phyloP scores from a whole-genome alignment of 257 asterid genomes.

The Gentiana macrophylla region DNA sequence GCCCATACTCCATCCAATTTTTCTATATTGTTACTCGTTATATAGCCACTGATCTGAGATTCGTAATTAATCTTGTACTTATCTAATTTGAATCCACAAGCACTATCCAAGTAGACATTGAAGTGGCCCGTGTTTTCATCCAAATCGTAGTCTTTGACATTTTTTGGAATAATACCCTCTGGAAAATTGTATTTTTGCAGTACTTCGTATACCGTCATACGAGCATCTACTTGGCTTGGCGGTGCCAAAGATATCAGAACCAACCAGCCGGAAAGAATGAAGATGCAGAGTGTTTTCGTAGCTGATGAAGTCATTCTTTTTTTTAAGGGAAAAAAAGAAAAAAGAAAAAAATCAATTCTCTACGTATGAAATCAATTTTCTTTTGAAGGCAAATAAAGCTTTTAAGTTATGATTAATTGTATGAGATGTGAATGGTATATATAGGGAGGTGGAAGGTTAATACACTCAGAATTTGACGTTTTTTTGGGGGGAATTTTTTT shows the following conservation, averaged over 20 bases:
- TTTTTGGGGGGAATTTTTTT: too few species aligned
- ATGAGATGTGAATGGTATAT: too few species aligned
- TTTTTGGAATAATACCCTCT: conserved; percentile 52
- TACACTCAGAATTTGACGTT: too few species aligned
- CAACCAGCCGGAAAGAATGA: not conserved
- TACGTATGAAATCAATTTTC: too few species aligned
- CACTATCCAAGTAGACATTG: conserved; percentile 27
- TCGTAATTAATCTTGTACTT: conserved; percentile 51
- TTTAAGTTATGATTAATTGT: too few species aligned
- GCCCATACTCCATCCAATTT: conserved; percentile 49
- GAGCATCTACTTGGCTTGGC: not conserved
- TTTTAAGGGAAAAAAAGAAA: too few species aligned
- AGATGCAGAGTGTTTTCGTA: too few species aligned
- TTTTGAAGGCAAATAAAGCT: too few species aligned
- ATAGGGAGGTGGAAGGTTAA: too few species aligned
- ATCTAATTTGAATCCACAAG: conserved; percentile 40
- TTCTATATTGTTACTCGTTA: conserved; percentile 24
- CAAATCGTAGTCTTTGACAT: conserved; percentile 45
- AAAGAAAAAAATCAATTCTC: too few species aligned
- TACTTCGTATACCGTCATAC: conserved; percentile 34
- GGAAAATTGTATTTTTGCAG: conserved; percentile 47
- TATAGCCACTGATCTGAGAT: conserved; percentile 36
- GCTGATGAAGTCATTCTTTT: too few species aligned
- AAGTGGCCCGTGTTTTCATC: conserved; percentile 50
- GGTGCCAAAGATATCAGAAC: not conserved